These are phyloP conservation scores for Arthrobotrys iridis DNA, from an alignment of 2,329 filamentous ascomycete species.

Conservation along the genomic window DNA sequence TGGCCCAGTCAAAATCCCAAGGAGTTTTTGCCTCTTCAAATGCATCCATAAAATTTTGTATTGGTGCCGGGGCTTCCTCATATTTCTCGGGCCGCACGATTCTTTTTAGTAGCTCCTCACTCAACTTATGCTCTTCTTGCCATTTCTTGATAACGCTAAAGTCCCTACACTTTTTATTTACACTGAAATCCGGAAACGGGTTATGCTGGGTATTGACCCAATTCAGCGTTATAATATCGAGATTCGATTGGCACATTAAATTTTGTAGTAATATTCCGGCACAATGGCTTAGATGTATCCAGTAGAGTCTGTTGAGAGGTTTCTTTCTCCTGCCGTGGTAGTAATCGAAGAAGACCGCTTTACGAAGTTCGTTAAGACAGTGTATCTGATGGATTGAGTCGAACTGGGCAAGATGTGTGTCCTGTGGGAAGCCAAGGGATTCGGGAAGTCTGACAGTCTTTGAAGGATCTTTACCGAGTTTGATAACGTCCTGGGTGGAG, in stretches of 20 bases:
- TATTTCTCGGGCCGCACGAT: conserved; percentile 18
- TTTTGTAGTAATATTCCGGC: conserved; percentile 61
- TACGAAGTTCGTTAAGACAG: conserved; percentile 55
- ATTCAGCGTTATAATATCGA: conserved; percentile 60
- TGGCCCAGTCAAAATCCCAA: conserved; percentile 51
- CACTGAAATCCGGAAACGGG: conserved; percentile 60
- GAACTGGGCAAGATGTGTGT: conserved; percentile 52
- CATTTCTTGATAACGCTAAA: conserved; percentile 54
- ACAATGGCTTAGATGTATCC: conserved; percentile 61
- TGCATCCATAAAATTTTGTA: conserved; percentile 35
- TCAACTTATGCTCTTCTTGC: conserved; percentile 35
- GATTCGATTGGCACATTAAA: conserved; percentile 59
- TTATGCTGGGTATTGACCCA: conserved; percentile 59
- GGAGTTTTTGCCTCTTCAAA: conserved; percentile 39
- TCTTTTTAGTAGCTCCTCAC: conserved; percentile 33
- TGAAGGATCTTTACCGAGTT: conserved; percentile 54
- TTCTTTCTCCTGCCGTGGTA: conserved; percentile 42
- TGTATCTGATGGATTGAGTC: conserved; percentile 56
- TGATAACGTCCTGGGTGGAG: conserved; percentile 32
- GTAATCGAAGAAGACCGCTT: conserved; percentile 51
- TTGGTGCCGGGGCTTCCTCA: conserved; percentile 22
- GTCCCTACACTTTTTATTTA: conserved; percentile 60
- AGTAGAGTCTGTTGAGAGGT: conserved; percentile 23
- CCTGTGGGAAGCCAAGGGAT: conserved; percentile 51
- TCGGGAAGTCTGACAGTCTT: conserved; percentile 50